A percentile compares a stretch with the other conserved stretches of the same genome.
Conservation (phyloP, 108 stramenopile genomes). For the Cylindrotheca fusiformis region DNA sequence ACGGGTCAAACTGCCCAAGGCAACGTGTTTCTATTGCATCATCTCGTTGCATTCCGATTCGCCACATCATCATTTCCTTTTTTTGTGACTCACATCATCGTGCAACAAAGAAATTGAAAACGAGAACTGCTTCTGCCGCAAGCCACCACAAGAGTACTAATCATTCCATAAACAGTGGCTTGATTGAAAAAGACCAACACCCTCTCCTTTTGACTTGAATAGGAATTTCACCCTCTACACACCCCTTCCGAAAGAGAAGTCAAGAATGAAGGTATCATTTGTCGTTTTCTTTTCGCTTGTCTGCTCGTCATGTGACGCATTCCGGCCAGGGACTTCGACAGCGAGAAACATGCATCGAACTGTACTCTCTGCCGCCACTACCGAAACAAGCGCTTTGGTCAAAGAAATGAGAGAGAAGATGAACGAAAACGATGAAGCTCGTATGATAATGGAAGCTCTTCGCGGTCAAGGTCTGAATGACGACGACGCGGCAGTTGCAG, state of each 20-base stretch:
- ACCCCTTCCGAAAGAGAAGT: neutral
- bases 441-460: conserved; percentile 74
- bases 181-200: too few species aligned
- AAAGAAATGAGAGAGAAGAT: conserved; percentile 41
- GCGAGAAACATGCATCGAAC: neutral
- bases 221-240: too few species aligned
- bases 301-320: neutral
- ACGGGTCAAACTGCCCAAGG: too few species aligned
- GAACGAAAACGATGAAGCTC: conserved; percentile 64
- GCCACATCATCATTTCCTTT: too few species aligned
- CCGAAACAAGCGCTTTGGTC: conserved; percentile 43
- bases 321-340: neutral
- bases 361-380: neutral
- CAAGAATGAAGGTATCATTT: neutral
- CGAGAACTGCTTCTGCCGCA: too few species aligned
- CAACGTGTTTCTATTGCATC: too few species aligned
- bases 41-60: too few species aligned
- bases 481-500: conserved; percentile 71
- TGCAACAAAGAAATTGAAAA: too few species aligned
- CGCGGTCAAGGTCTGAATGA: conserved; percentile 88
- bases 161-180: too few species aligned
- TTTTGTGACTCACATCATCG: too few species aligned
- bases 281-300: neutral
- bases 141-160: too few species aligned
- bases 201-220: too few species aligned